These are phyloP conservation scores for Lablab purpureus DNA, from an alignment of 306 rosid genomes.

Conservation along the genomic window DNA sequence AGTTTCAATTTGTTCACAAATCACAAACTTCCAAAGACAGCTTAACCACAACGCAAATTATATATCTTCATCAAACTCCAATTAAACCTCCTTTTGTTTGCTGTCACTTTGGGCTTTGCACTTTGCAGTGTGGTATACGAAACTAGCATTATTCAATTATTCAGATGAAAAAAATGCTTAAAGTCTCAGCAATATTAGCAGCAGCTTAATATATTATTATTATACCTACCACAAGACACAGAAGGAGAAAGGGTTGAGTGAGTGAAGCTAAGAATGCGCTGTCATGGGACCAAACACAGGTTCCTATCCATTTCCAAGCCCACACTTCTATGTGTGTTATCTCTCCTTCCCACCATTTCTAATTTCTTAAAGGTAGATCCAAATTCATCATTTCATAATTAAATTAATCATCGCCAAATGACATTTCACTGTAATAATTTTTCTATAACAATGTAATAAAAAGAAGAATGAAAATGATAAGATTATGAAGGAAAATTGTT, in stretches of 20 bases:
- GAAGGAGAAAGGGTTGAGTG: conserved; percentile 16
- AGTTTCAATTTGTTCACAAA: not conserved
- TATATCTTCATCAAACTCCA: not conserved
- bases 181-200: conserved; percentile 16
- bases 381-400: conserved; percentile 46
- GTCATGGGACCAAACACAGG: conserved; percentile 52
- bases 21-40: conserved; percentile 17
- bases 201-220: too few relatives aligned
- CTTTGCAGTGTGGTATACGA: conserved; percentile 37
- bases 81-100: not conserved
- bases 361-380: conserved; percentile 38
- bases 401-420: too few relatives aligned
- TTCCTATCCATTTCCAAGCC: not conserved
- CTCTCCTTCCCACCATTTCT: conserved; percentile 41
- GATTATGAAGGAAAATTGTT: not conserved
- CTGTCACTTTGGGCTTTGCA: conserved; percentile 30
- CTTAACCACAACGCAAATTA: conserved; percentile 10
- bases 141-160: not conserved
- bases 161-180: not conserved
- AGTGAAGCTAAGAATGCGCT: conserved; percentile 48
- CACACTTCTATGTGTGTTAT: not conserved
- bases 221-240: not conserved
- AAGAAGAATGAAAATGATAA: not conserved
- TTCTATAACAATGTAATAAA: too few relatives aligned
- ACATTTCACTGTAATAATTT: too few relatives aligned